Evolutionary conservation across 1,139 yeast species (phyloP).

Genomic region (Geotrichum australiense): DNA sequence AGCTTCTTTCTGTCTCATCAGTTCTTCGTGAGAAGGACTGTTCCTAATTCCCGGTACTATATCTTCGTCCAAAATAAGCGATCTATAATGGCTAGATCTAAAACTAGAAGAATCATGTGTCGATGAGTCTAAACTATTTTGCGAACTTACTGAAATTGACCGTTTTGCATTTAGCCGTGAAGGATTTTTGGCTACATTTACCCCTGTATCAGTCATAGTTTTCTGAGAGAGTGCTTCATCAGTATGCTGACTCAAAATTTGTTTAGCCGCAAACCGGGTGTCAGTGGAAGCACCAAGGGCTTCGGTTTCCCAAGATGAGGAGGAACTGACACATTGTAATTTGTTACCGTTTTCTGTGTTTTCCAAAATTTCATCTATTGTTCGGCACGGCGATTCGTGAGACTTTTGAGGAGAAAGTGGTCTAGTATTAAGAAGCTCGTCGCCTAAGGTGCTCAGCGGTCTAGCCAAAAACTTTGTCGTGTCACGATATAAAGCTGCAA

Average conservation of each 20-base stretch:
- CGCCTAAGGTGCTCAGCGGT: constrained; percentile 27
- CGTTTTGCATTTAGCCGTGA: too few species aligned
- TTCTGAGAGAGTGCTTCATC: too few species aligned
- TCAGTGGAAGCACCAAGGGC: constrained; percentile 1
- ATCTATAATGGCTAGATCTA: too few species aligned
- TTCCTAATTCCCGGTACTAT: neutral
- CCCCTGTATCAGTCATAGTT: neutral
- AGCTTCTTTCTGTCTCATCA: constrained; percentile 2
- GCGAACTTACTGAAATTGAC: too few species aligned
- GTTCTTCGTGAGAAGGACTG: neutral
- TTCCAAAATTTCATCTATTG: constrained; percentile 1
- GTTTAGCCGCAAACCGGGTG: too few species aligned
- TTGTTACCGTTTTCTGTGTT: neutral
- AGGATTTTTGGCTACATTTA: constrained; percentile 5
- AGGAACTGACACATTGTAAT: neutral
- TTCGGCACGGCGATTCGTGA: constrained; percentile 2
- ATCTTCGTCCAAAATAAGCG: neutral
- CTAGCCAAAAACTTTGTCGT: constrained; percentile 28
- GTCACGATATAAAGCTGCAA: constrained; percentile 32
- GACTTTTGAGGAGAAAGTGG: constrained; percentile 13
- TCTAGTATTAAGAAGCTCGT: constrained; percentile 5
- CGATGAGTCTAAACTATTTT: too few species aligned
- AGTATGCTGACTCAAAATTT: too few species aligned
- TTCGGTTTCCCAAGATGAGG: constrained; percentile 13
- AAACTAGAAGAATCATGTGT: too few species aligned